Evolutionary conservation across 345 rosid genomes (phyloP), one percentile per base, ranked within the genome.

Genomic region (Pistacia atlantica): DNA sequence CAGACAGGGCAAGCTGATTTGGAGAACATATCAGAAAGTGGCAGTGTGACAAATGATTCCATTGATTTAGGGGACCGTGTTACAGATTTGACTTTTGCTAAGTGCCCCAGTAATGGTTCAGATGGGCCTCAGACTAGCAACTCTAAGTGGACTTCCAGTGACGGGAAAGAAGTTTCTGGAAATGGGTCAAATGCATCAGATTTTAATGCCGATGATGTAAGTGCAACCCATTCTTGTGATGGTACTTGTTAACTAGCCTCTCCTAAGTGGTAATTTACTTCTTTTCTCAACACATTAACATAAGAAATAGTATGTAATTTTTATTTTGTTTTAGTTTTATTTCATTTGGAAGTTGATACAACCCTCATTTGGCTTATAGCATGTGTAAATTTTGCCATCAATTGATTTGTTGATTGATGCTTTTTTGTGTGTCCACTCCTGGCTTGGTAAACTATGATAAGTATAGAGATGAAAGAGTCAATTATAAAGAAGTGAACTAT

Each of bases 21-120:
- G 76, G 99, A 92, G 78, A 91, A 92, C 83, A 55, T 87, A 64
- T 93, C 97, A 54, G 99, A 93, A 87, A 89, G 83, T 88, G 95
- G 97, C 65, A 92, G 98, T 81, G 74, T 88, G 83, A 88, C 94
- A 59, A 92, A 92, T 90, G 98, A 92, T 63, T 93, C 91, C 37
- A 63, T 90, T 78, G 99, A 96, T 80, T 90, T 81, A 0, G 90
- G 88, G 67, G 96, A 95, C 78, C 84, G 75, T 55, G 67, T 84
- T 67, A 25, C 84, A 76, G 93, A 90, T 81, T 77, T 83, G 79
- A 67, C 89, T 9, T 87, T 89, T 79, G 33, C 83, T 69, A 93
- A 88, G 81, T 83, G 87, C 83, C 90, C 96, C 52, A 86, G 90
- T 79, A 82, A 89, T 82, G 92, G 97, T 77, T 85, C 86, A 75